Conservation (phyloP, 2,329 filamentous ascomycete genomes). For the Coniella lustricola region DNA sequence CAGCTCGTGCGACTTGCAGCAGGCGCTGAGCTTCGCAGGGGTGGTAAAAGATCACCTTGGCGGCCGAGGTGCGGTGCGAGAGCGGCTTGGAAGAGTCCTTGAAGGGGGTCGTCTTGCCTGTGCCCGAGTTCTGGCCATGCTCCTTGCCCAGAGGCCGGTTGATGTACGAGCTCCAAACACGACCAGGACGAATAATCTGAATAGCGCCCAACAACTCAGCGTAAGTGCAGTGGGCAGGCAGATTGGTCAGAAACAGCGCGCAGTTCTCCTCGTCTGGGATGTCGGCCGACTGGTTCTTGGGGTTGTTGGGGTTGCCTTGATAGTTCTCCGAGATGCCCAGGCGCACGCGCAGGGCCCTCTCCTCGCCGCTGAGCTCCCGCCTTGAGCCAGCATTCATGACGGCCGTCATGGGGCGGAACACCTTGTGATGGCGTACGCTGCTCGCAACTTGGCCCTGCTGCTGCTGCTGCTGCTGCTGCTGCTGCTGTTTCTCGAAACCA, state of each 20-base stretch:
- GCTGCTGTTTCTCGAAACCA: no score
- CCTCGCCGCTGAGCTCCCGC: background rate
- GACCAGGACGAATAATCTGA: background rate
- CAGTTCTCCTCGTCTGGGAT: constrained; percentile 10
- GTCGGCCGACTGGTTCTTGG: constrained; percentile 10
- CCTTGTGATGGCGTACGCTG: background rate
- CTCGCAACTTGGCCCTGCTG: no score
- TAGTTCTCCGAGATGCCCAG: constrained; percentile 10
- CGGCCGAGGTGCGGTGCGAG: constrained; percentile 2
- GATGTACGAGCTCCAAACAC: constrained; percentile 8
- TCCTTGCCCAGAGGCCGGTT: background rate
- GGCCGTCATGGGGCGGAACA: constrained; percentile 7
- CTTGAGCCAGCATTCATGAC: constrained; percentile 1
- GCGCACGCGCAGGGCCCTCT: background rate
- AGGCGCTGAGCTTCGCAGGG: constrained; percentile 1
- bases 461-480: no score
- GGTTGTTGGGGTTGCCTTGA: constrained; percentile 6
- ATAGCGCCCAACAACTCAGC: background rate
- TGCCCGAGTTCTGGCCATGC: background rate
- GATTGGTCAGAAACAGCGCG: constrained; percentile 8
- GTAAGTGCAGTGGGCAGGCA: constrained; percentile 1
- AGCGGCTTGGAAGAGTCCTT: background rate
- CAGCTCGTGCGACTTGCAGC: background rate
- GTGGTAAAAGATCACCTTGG: constrained; percentile 15
- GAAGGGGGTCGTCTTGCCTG: background rate